Base-by-base conservation (phyloP, 2,329 filamentous ascomycete species). In the Neofusicoccum umdonicola region DNA sequence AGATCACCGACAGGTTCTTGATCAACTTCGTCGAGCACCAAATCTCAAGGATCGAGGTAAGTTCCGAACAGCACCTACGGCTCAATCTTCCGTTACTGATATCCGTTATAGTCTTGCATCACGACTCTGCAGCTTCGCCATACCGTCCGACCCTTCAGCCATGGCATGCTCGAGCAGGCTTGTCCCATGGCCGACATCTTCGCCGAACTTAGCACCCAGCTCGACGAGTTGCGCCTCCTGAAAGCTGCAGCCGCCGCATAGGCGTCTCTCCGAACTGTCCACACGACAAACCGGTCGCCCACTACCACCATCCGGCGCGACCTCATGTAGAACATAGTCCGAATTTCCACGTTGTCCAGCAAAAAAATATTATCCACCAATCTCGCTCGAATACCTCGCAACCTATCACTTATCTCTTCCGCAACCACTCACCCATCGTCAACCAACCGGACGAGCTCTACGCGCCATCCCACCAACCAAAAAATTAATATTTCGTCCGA, bases 1-100 rank as follows among this genome's bases (percentile, higher is more conserved):
- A 97, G 74, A 87, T 97, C 62, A 92, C 93, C 34, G 95, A 98
- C 81, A 84, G 87, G 62, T 94, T 96, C 77, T 81, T 98, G 77
- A 80, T 96, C 64, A 93, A 92, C 72, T 92, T 99, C 72, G 85
- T 98, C 76, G 93, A 96, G 75, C 93, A 98, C 75, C 93, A 97
- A 83, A 90, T 99, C 70, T 93, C 91, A 75, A 88, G 95, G 72
- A 96, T 99, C 75, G 95, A 99, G 88, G 93, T 96, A 82, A 79
- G 89, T 79, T 39, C 5, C 37, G 27, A 27, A 19, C 13, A 61
- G 48, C 44, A 11, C 4, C 19, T 34, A 6, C 37, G 13, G 27
- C 5, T n/a, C n/a, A 31, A 31, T 31, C 27, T 31, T 31, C 27
- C 27, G 17, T 47, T 63, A 22, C 73, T 78, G 69, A 74, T 62